A percentile compares a stretch with the other conserved stretches of the same genome.
These are phyloP conservation scores for Zasmidium cellare DNA, from an alignment of 2,329 filamentous ascomycete genomes.

Conservation along the genomic window DNA sequence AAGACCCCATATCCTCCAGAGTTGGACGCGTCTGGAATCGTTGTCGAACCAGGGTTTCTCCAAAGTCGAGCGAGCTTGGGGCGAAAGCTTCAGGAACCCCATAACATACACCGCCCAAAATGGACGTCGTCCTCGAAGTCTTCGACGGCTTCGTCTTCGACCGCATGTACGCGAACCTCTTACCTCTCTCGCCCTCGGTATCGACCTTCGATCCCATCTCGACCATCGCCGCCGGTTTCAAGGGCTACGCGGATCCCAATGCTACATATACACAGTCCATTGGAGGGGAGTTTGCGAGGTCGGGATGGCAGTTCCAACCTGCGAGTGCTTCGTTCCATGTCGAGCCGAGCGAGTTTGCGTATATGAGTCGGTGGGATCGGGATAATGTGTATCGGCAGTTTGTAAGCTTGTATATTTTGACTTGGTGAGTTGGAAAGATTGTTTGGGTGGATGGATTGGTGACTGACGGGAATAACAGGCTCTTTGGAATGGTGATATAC, in stretches of 20 bases:
- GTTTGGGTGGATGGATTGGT: not conserved
- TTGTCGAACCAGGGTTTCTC: not conserved
- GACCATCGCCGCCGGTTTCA: constrained; percentile 50
- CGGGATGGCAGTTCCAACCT: constrained; percentile 64
- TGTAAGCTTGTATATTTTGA: constrained; percentile 76
- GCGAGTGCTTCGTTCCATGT: constrained; percentile 69
- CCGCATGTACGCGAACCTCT: constrained; percentile 68
- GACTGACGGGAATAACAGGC: constrained; percentile 53
- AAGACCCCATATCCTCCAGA: not conserved
- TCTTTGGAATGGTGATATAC: constrained; percentile 83
- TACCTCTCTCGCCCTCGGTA: constrained; percentile 59
- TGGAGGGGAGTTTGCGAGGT: constrained; percentile 16
- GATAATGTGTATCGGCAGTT: constrained; percentile 76
- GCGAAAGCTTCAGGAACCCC: not conserved
- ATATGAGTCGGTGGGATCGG: constrained; percentile 72
- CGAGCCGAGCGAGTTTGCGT: constrained; percentile 72
- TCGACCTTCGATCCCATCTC: constrained; percentile 53
- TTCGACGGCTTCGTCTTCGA: constrained; percentile 82
- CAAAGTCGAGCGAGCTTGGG: not conserved
- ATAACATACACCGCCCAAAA: constrained; percentile 47
- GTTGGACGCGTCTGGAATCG: too few species aligned
- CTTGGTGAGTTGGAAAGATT: constrained; percentile 63
- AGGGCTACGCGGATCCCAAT: constrained; percentile 45
- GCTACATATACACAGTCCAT: constrained; percentile 41
- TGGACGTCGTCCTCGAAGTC: constrained; percentile 91